These are phyloP conservation scores for Tilletia indica DNA, from an alignment of 1,284 basidiomycete species.

Conservation along the genomic window DNA sequence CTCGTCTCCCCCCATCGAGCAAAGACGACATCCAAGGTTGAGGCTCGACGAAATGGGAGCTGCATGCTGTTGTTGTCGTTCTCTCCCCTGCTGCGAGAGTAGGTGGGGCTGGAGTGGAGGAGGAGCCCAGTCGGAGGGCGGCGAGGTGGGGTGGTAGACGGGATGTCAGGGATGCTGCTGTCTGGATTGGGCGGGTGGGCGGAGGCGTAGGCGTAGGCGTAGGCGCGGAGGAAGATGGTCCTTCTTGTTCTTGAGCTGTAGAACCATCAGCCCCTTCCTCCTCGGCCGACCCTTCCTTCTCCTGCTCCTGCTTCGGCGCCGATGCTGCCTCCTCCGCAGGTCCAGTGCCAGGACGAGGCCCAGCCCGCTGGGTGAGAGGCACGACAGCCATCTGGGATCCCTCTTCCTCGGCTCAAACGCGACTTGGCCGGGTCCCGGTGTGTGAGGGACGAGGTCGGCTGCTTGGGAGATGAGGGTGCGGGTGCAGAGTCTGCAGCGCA, in stretches of 20 bases:
- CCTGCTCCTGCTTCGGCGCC: background rate
- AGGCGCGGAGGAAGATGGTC: background rate
- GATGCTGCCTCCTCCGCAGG: background rate
- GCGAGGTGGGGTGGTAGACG: conserved; percentile 44
- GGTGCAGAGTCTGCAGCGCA: conserved; percentile 50
- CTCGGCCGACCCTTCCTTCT: no score
- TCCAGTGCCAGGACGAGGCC: background rate
- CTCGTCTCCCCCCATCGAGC: conserved; percentile 69
- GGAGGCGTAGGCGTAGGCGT: background rate
- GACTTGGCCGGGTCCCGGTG: conserved; percentile 46
- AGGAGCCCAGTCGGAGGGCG: conserved; percentile 34
- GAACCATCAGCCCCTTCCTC: no score
- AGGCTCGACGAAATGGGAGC: conserved; percentile 95
- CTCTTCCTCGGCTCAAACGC: conserved; percentile 47
- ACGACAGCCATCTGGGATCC: background rate
- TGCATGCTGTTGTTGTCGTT: conserved; percentile 66
- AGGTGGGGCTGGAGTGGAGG: background rate
- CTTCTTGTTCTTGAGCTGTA: conserved; percentile 1
- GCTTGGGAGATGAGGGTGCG: conserved; percentile 40
- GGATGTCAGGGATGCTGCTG: conserved; percentile 36
- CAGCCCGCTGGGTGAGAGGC: background rate
- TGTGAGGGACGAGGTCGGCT: conserved; percentile 50
- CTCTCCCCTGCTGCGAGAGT: background rate
- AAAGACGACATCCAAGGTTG: conserved; percentile 93
- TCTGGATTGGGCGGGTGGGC: conserved; percentile 25